Evolutionary conservation across 2,329 filamentous ascomycete genomes (phyloP).

Genomic region (Fusarium neocosmosporiellum): DNA sequence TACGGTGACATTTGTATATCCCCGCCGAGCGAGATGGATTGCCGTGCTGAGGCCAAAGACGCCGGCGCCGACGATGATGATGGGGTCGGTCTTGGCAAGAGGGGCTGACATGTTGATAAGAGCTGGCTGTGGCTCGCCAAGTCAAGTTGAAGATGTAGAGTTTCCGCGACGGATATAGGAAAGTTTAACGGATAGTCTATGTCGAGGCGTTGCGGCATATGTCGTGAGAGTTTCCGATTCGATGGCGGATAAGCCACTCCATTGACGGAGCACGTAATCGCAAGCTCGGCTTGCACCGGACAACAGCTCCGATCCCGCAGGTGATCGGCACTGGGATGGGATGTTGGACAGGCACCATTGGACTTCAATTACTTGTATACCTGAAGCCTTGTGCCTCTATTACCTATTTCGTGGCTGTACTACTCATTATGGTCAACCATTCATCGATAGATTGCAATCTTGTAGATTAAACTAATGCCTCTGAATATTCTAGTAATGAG

Average conservation of each 20-base stretch:
- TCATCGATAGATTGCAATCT: not conserved
- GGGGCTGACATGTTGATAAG: not conserved
- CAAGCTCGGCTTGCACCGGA: not conserved
- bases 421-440: too few relatives aligned
- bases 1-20: conserved; percentile 60
- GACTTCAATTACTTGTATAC: not conserved
- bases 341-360: not conserved
- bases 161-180: not conserved
- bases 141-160: not conserved
- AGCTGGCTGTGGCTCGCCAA: not conserved
- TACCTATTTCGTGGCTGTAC: too few relatives aligned
- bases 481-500: not conserved
- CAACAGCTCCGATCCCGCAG: not conserved
- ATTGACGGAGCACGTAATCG: not conserved
- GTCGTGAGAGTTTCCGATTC: not conserved
- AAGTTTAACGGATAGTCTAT: not conserved
- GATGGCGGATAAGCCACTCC: not conserved
- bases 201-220: not conserved
- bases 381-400: not conserved
- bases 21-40: conserved; percentile 48
- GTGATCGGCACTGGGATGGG: not conserved
- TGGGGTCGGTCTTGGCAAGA: conserved; percentile 14
- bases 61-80: conserved; percentile 41
- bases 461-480: not conserved
- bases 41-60: conserved; percentile 52